These are phyloP conservation scores for Phytophthora brassicae DNA, from an alignment of 352 stramenopile genomes.

Conservation along the genomic window DNA sequence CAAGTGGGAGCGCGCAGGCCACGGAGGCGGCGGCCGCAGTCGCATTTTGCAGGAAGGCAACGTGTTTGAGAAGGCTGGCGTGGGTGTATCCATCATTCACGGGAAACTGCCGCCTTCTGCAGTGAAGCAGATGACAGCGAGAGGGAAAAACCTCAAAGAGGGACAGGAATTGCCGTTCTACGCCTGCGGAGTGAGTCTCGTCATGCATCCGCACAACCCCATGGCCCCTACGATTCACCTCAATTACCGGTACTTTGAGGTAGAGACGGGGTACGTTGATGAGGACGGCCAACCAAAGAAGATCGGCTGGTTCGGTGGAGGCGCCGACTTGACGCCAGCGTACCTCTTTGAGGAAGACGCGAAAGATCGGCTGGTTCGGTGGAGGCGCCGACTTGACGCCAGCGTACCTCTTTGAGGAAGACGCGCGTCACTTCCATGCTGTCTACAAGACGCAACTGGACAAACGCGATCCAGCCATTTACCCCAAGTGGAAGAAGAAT, in stretches of 20 bases:
- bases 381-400: conserved; percentile 97
- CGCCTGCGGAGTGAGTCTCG: conserved; percentile 93
- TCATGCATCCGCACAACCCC: conserved; percentile 96
- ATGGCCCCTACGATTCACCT: conserved; percentile 97
- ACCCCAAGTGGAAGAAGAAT: conserved; percentile 96
- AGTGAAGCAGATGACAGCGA: conserved; percentile 77
- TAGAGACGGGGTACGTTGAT: conserved; percentile 73
- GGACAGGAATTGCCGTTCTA: conserved; percentile 93
- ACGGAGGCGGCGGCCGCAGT: conserved; percentile 94
- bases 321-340: conserved; percentile 97
- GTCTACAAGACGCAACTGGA: conserved; percentile 95
- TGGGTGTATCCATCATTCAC: conserved; percentile 98
- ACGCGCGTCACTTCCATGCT: conserved; percentile 97
- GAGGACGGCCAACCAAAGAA: conserved; percentile 81
- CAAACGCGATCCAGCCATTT: conserved; percentile 92
- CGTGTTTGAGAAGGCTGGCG: conserved; percentile 98
- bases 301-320: conserved; percentile 95
- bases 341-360: no score
- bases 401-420: conserved; percentile 96
- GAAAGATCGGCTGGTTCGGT: conserved; percentile 94
- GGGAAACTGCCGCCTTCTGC: conserved; percentile 91
- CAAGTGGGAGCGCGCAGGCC: conserved; percentile 93
- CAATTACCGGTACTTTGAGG: conserved; percentile 99
- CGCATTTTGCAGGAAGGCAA: conserved; percentile 93
- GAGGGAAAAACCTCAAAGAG: conserved; percentile 74